Conservation (phyloP, 345 rosid species). For the Melaleuca quinquenervia region DNA sequence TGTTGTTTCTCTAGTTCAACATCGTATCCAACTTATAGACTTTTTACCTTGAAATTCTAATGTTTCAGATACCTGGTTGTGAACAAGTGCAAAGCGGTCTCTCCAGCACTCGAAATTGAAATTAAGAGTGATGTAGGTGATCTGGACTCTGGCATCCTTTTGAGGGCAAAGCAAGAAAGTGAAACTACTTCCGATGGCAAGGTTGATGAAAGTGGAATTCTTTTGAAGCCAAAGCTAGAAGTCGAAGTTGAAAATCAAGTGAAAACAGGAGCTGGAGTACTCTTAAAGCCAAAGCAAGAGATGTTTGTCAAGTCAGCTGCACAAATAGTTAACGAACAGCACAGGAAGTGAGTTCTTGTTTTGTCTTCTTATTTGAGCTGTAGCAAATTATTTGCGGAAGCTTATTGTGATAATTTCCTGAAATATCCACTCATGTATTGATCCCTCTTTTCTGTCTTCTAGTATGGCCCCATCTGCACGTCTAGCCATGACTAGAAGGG, state of each 20-base stretch:
- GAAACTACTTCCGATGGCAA: not conserved
- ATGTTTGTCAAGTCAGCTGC: slow-evolving; percentile 65
- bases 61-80: slow-evolving; percentile 58
- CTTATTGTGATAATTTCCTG: not conserved
- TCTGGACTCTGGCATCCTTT: slow-evolving; percentile 5
- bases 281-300: slow-evolving; percentile 65
- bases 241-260: not conserved
- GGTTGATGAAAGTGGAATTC: slow-evolving; percentile 9
- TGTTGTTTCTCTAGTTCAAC: not conserved
- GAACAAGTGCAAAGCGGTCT: slow-evolving; percentile 61
- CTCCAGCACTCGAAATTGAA: slow-evolving; percentile 61
- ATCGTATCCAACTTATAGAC: not conserved
- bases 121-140: slow-evolving; percentile 8
- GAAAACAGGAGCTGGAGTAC: slow-evolving; percentile 24
- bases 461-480: slow-evolving; percentile 82
- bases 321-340: slow-evolving; percentile 68
- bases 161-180: slow-evolving; percentile 39
- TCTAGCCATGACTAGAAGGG: slow-evolving; percentile 85
- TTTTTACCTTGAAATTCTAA: not conserved
- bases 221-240: slow-evolving; percentile 39
- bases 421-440: not conserved
- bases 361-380: not conserved
- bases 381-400: not conserved
- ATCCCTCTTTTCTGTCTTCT: not conserved
- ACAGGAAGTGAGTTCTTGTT: slow-evolving; percentile 40